Evolutionary conservation across 257 asterid genomes (phyloP).

Genomic region (Rhazya stricta): DNA sequence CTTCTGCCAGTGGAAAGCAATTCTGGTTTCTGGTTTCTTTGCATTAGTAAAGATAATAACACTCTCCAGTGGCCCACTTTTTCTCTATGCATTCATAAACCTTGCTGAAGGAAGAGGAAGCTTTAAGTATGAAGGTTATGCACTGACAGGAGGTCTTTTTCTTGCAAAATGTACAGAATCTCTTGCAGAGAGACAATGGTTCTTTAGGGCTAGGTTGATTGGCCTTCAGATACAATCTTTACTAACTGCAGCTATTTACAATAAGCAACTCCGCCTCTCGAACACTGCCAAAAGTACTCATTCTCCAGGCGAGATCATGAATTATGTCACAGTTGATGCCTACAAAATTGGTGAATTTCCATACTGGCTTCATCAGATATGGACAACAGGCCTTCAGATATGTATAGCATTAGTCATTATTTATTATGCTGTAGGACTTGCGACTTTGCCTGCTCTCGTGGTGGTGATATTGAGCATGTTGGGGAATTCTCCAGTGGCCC

Average conservation of each 20-base stretch:
- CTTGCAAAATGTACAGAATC: constrained; percentile 34
- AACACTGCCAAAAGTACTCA: constrained; percentile 22
- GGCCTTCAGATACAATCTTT: constrained; percentile 30
- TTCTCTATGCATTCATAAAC: constrained; percentile 34
- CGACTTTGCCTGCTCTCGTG: constrained; percentile 24
- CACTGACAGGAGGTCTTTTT: constrained; percentile 22
- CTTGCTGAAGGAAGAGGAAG: constrained; percentile 25
- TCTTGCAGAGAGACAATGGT: constrained; percentile 38
- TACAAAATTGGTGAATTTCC: constrained; percentile 34
- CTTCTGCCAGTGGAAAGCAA: constrained; percentile 25
- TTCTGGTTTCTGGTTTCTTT: constrained; percentile 30
- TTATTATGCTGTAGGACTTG: constrained; percentile 32
- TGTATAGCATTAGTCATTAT: constrained; percentile 25
- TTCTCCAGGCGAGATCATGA: constrained; percentile 37
- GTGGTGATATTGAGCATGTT: constrained; percentile 23
- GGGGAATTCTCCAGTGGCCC: constrained; percentile 32
- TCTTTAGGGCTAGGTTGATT: constrained; percentile 28
- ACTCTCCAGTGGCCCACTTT: constrained; percentile 29
- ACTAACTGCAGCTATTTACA: constrained; percentile 29
- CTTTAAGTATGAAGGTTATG: constrained; percentile 28
- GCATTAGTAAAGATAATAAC: constrained; percentile 27
- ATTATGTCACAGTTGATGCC: constrained; percentile 35
- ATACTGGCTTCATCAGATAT: constrained; percentile 32
- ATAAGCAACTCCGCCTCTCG: constrained; percentile 33
- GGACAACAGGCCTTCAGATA: constrained; percentile 34